Evolutionary conservation across 2,329 filamentous ascomycete genomes (phyloP), one percentile per base, ranked within the genome.

Genomic region (Aspergillus pseudonomiae): DNA sequence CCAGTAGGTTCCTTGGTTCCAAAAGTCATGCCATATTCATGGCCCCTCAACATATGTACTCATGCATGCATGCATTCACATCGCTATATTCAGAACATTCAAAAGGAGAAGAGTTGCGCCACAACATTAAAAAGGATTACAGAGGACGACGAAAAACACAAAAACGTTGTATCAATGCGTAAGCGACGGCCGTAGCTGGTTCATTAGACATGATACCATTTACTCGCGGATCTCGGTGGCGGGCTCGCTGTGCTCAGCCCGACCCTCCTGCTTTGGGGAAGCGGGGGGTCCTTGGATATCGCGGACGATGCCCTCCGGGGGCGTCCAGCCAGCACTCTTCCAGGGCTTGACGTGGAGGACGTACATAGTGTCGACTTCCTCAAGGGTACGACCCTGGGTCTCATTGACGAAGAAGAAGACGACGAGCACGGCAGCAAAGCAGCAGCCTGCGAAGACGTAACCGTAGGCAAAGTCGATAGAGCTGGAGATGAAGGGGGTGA

Each of bases 351-450:
- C 88, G 30, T 80, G 80, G 57, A 89, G 81, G 41, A 91, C 82
- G 68, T 93, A 93, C 89, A 91, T 91, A 55, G 88, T 89, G 70
- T 94, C 91, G 61, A 94, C 90, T 75, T 94, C 90, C 78, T 94
- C 91, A 1, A 94, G 83, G 0, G 87, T 89, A 6, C 90, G 85
- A 59, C 89, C 91, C 72, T 91, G 88, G 53, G 86, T 88, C 74
- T 94, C 91, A 61, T 90, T 87, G 59, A 93, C 85, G 75, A 93
- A 93, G 78, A 94, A 91, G 80, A 90, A 94, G 34, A 93, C 89
- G 14, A 93, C 77, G 0, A 88, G 67, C 0, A 87, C 85, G 0
- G 85, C 90, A 0, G 86, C 80, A 21, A 91, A 79, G 71, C 91
- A 92, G 74, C 90, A 93, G 1, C 83, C 88, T 0, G 90, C 91